A percentile compares a stretch with the other conserved stretches of the same genome.
Conservation (phyloP, 768 basidiomycete species). For the Rhodotorula kratochvilovae region DNA sequence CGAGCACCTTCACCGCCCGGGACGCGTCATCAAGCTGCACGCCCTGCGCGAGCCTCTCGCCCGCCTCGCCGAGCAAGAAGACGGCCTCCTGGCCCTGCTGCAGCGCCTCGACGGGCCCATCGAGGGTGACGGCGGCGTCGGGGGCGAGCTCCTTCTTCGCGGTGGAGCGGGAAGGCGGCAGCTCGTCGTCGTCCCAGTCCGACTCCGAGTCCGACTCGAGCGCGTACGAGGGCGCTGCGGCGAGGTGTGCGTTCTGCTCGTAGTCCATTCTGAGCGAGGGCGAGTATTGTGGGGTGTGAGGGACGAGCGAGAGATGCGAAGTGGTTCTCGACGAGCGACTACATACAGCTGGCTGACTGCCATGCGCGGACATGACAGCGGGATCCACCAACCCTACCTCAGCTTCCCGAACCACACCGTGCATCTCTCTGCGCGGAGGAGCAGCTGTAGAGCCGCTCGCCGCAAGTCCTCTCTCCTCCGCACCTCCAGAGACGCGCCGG, state of each 20-base stretch:
- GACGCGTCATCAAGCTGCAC: neutral
- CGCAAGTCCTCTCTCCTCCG: too few species aligned
- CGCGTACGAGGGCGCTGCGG: slow-evolving; percentile 16
- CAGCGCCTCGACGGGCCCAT: neutral
- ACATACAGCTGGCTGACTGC: too few species aligned
- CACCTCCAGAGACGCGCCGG: too few species aligned
- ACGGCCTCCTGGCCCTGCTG: slow-evolving; percentile 10
- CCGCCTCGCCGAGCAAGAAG: slow-evolving; percentile 30
- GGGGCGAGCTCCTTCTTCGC: neutral
- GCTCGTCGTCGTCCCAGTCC: slow-evolving; percentile 24
- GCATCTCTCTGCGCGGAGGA: too few species aligned
- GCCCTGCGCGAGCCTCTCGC: slow-evolving; percentile 21
- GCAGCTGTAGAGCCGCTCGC: too few species aligned
- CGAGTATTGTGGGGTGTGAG: neutral
- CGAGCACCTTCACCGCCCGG: neutral
- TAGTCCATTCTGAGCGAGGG: neutral
- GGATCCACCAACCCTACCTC: too few species aligned
- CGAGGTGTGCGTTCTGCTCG: too few species aligned
- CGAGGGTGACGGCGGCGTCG: slow-evolving; percentile 14
- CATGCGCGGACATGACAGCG: too few species aligned
- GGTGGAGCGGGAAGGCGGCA: neutral
- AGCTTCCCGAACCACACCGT: too few species aligned
- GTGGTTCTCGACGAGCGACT: too few species aligned
- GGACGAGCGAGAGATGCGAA: neutral
- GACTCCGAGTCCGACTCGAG: slow-evolving; percentile 22